phyloP scores from a whole-genome alignment of 2,329 filamentous ascomycete species.

The Fusarium sp. region DNA sequence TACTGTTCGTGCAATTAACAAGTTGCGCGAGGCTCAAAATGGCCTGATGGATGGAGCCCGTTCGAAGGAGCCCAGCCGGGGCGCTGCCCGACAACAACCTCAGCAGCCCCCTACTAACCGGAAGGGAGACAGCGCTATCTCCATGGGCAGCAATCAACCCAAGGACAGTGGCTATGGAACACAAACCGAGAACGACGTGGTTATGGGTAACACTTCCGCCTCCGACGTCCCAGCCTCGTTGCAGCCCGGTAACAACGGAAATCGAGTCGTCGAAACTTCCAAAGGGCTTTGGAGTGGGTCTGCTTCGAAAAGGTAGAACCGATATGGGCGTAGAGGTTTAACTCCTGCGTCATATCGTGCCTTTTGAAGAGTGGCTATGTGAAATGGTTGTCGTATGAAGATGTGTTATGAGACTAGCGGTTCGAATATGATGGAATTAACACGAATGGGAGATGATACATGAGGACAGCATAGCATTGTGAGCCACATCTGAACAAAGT shows the following conservation, averaged over 20 bases:
- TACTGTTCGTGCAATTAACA: conserved; percentile 78
- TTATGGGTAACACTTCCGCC: conserved; percentile 61
- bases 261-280: conserved; percentile 71
- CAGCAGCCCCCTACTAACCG: conserved; percentile 38
- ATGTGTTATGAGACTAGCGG: conserved; percentile 11
- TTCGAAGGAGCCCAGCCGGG: conserved; percentile 63
- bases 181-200: conserved; percentile 53
- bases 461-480: neutral
- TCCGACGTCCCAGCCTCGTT: conserved; percentile 62
- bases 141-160: conserved; percentile 50
- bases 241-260: conserved; percentile 66
- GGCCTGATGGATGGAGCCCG: conserved; percentile 71
- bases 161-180: conserved; percentile 65
- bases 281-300: conserved; percentile 70
- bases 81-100: conserved; percentile 40
- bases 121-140: conserved; percentile 62
- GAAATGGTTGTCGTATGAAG: conserved; percentile 4
- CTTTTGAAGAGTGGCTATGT: neutral
- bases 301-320: conserved; percentile 45
- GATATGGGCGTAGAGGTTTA: neutral
- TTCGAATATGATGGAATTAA: conserved; percentile 6
- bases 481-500: conserved; percentile 1
- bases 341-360: neutral
- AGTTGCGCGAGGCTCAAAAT: conserved; percentile 73
- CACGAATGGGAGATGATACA: neutral